Percentiles rank a stretch among this genome's conserved stretches.
These are phyloP conservation scores for Magnolia changhungtana DNA, from an alignment of 164 flowering plant species.

Conservation along the genomic window DNA sequence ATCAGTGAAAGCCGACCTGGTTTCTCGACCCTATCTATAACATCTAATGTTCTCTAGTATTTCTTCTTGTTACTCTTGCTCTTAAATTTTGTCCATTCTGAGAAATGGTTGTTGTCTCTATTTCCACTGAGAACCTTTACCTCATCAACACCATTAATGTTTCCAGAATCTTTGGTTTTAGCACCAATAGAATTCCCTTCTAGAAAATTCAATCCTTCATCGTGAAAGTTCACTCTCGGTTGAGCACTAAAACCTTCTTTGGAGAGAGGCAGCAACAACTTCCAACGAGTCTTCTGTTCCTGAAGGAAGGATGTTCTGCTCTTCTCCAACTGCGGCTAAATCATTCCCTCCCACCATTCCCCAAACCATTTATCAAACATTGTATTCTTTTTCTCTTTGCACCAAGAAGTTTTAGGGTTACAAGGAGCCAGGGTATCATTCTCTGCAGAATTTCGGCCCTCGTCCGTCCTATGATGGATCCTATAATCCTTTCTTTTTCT, in stretches of 20 bases:
- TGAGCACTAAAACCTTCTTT: constrained; percentile 28
- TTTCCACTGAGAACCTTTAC: constrained; percentile 17
- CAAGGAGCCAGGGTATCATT: constrained; percentile 83
- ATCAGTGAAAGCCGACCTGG: constrained; percentile 17
- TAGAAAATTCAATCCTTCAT: constrained; percentile 12
- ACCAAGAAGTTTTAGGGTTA: constrained; percentile 56
- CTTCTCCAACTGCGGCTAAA: constrained; percentile 23
- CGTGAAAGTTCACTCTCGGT: constrained; percentile 15
- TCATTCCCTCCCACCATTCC: constrained; percentile 81
- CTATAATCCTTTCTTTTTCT: constrained; percentile 78
- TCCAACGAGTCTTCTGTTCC: constrained; percentile 45
- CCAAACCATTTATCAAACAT: constrained; percentile 82
- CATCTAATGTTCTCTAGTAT: constrained; percentile 12
- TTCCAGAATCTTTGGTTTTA: constrained; percentile 17
- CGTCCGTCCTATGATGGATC: constrained; percentile 69
- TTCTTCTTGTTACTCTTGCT: constrained; percentile 27
- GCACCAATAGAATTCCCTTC: constrained; percentile 11
- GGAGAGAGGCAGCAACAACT: constrained; percentile 38
- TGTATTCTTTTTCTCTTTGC: constrained; percentile 60
- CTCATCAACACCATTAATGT: constrained; percentile 18
- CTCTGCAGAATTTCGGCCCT: constrained; percentile 64
- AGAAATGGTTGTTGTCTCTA: constrained; percentile 14
- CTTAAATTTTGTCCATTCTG: constrained; percentile 18
- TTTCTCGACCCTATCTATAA: constrained; percentile 18
- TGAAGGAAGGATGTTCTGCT: constrained; percentile 25